Evolutionary conservation across 495 filamentous ascomycete genomes (phyloP).

Genomic region (Bryoglossum gracile): DNA sequence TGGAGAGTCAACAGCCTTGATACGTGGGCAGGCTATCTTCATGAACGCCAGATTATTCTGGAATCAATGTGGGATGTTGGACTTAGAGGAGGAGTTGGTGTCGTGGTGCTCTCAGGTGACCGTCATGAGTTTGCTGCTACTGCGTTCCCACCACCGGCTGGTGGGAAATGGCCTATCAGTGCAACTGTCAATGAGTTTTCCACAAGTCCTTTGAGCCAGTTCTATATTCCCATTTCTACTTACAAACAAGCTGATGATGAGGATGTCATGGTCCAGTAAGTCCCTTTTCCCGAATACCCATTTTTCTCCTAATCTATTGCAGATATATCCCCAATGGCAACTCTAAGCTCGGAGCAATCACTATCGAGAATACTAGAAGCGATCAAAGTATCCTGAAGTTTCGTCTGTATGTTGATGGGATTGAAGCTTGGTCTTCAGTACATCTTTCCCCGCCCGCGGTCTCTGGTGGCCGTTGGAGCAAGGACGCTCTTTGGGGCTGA

Average conservation of each 20-base stretch:
- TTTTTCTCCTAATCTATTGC: neutral
- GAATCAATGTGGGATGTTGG: slow-evolving; percentile 85
- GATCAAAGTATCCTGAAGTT: slow-evolving; percentile 66
- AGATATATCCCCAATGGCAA: slow-evolving; percentile 82
- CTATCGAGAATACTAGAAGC: slow-evolving; percentile 59
- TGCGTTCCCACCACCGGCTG: slow-evolving; percentile 65
- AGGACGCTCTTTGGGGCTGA: slow-evolving; percentile 24
- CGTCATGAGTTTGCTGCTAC: slow-evolving; percentile 94
- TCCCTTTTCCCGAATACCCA: slow-evolving; percentile 11
- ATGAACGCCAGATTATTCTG: slow-evolving; percentile 70
- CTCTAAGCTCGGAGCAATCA: slow-evolving; percentile 85
- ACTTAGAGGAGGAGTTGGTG: slow-evolving; percentile 57
- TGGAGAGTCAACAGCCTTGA: slow-evolving; percentile 79
- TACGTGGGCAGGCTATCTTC: slow-evolving; percentile 86
- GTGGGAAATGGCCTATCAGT: slow-evolving; percentile 46
- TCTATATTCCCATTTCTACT: slow-evolving; percentile 79
- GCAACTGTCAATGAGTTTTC: slow-evolving; percentile 79
- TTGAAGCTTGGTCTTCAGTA: slow-evolving; percentile 65
- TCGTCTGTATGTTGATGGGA: slow-evolving; percentile 73
- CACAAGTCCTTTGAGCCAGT: slow-evolving; percentile 83
- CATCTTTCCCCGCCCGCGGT: slow-evolving; percentile 43
- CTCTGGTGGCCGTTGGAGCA: slow-evolving; percentile 36
- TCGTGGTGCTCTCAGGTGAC: slow-evolving; percentile 83
- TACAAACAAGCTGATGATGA: slow-evolving; percentile 71
- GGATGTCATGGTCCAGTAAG: slow-evolving; percentile 72